Base-by-base conservation (phyloP, 73 alveolate genomes). In the Effrenium voratum region DNA sequence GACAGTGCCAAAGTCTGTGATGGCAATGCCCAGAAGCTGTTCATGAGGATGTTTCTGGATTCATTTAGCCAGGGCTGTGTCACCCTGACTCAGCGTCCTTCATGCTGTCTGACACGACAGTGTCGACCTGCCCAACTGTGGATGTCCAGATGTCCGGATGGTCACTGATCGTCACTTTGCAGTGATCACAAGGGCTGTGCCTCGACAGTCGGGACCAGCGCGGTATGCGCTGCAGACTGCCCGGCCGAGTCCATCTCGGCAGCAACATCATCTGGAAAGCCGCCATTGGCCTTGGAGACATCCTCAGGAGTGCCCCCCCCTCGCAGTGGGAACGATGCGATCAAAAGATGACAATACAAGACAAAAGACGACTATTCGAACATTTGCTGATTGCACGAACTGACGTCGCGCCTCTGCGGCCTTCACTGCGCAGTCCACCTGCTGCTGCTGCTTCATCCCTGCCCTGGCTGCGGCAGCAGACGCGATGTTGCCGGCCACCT, bases 41-140 rank as follows among this genome's bases (percentile, higher is more conserved):
- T n/a, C n/a, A n/a, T n/a, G n/a, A n/a, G n/a, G n/a, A n/a, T n/a
- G n/a, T n/a, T n/a, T n/a, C n/a, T n/a, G n/a, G n/a, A n/a, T n/a
- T n/a, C n/a, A n/a, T n/a, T n/a, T n/a, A n/a, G n/a, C n/a, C n/a
- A n/a, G n/a, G n/a, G n/a, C n/a, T n/a, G n/a, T n/a, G n/a, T n/a
- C n/a, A n/a, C n/a, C n/a, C n/a, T n/a, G n/a, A n/a, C n/a, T n/a
- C 77, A 32, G 77, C 44, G 93, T 45, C 95, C 95, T 88, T 45
- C 86, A 88, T 63, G 73, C 49, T 50, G 13, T 47, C 95, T 36
- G 95, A 19, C 68, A 88, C 95, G 15, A 47, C 32, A 49, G 85
- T 28, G 73, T 41, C 85, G 36, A 63, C 85, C 95, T 87, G 84
- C 13, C 8, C n/a, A 0, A 30, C 22, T 26, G 26, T 8, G 77